Evolutionary conservation across 2,329 filamentous ascomycete genomes (phyloP).

Genomic region (Pseudocercospora ulei): DNA sequence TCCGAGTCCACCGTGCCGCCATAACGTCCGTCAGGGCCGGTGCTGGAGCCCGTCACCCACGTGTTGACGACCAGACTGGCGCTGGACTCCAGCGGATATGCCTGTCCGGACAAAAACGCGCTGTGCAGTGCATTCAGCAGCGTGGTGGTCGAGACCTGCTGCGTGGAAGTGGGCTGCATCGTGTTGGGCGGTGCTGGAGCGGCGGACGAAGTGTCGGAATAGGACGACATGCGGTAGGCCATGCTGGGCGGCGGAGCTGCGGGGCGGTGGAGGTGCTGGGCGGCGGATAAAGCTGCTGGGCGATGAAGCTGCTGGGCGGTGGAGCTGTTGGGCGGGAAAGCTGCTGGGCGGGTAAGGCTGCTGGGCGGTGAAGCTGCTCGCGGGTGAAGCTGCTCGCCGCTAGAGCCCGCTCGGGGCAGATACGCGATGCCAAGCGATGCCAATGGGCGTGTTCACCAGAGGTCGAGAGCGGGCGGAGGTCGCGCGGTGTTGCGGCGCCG

Average conservation of each 20-base stretch:
- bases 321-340: no score
- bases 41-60: slow-evolving; percentile 72
- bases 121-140: slow-evolving; percentile 87
- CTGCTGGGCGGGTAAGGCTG: no score
- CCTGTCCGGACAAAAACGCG: slow-evolving; percentile 68
- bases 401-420: slow-evolving; percentile 6
- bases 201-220: slow-evolving; percentile 52
- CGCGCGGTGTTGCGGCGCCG: background rate
- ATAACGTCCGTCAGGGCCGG: slow-evolving; percentile 56
- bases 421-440: slow-evolving; percentile 2
- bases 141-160: slow-evolving; percentile 84
- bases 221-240: slow-evolving; percentile 54
- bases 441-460: slow-evolving; percentile 7
- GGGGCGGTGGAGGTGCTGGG: no score
- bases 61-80: slow-evolving; percentile 92
- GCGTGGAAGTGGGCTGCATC: slow-evolving; percentile 44
- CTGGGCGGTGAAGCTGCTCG: no score
- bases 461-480: slow-evolving; percentile 1
- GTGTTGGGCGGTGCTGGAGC: slow-evolving; percentile 44
- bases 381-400: no score
- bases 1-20: slow-evolving; percentile 73
- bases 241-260: slow-evolving; percentile 37
- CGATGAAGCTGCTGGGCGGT: no score
- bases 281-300: no score
- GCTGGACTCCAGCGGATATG: slow-evolving; percentile 80